These are phyloP conservation scores for Stereum hirsutum DNA, from an alignment of 1,284 basidiomycete genomes.

Conservation along the genomic window DNA sequence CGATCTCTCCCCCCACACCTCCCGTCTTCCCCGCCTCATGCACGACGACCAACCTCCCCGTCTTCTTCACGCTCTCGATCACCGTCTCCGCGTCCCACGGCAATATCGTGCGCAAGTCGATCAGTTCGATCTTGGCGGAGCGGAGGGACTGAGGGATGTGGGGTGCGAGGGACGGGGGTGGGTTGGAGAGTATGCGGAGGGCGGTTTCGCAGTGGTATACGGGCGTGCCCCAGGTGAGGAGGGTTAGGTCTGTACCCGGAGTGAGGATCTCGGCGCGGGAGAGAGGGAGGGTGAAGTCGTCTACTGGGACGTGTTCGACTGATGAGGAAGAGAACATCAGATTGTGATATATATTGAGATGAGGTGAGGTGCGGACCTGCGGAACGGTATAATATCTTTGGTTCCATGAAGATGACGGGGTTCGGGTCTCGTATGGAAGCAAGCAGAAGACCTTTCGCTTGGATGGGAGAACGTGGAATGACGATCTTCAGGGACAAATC, in stretches of 20 bases:
- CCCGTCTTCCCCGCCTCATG: slow-evolving; percentile 85
- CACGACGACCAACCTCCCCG: slow-evolving; percentile 80
- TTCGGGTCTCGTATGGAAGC: slow-evolving; percentile 86
- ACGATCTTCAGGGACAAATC: slow-evolving; percentile 73
- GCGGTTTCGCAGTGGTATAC: slow-evolving; percentile 86
- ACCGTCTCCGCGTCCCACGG: slow-evolving; percentile 84
- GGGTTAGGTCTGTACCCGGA: slow-evolving; percentile 74
- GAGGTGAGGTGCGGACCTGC: slow-evolving; percentile 35
- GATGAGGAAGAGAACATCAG: background rate
- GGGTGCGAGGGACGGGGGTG: slow-evolving; percentile 55
- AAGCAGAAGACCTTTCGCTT: slow-evolving; percentile 88
- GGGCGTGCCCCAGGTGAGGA: slow-evolving; percentile 89
- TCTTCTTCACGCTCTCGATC: slow-evolving; percentile 74
- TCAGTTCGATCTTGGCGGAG: slow-evolving; percentile 74
- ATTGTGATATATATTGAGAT: background rate
- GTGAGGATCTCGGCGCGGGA: slow-evolving; percentile 70
- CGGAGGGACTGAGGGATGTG: slow-evolving; percentile 68
- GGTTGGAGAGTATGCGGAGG: slow-evolving; percentile 55
- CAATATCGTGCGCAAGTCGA: slow-evolving; percentile 84
- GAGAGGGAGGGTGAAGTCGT: slow-evolving; percentile 81
- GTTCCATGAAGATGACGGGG: slow-evolving; percentile 92
- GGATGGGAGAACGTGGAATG: slow-evolving; percentile 87
- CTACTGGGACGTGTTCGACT: slow-evolving; percentile 89
- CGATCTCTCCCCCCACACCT: slow-evolving; percentile 82
- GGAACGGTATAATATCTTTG: slow-evolving; percentile 84